Base-by-base conservation (phyloP, 495 filamentous ascomycete species). In the Penicillium paxilli region DNA sequence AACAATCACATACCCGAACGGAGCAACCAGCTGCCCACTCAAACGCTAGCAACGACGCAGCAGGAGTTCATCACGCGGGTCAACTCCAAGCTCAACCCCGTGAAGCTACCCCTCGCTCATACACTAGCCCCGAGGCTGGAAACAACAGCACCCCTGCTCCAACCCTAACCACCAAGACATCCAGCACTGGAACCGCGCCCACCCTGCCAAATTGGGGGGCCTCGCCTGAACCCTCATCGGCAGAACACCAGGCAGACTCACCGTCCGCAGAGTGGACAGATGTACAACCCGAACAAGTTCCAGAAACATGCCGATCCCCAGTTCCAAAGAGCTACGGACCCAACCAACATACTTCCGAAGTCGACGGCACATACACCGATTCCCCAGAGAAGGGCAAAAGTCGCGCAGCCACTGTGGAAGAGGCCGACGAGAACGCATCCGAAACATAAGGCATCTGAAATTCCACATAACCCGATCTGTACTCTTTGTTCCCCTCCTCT, bases 321-420 rank as follows among this genome's bases (percentile, higher is more conserved):
- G 55, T 53, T 20, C 47, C 53, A 41, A 25, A 60, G 6, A 57
- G 55, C 17, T 65, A 55, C 55, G 58, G 62, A 24, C 33, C 14
- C 35, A 58, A 35, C 7, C 40, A 8, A 11, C 40, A 22, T 23
- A 51, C 35, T 8, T 2, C 23, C 50, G 19, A 44, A 40, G 10
- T 20, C 16, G 61, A 56, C 3, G 41, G 16, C 21, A 23, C 32
- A n/a, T n/a, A 14, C 3, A 1, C 46, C 4, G 60, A 53, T 42
- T 61, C 63, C 4, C 21, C 57, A 21, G 64, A 64, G 20, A 80
- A 79, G 49, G 76, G 77, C 22, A 82, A 80, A 56, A 60, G 66
- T n/a, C 72, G 73, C 41, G 66, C 72, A 19, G 65, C 69, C 8
- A 79, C 78, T 3, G 78, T 82, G 5, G 79, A 82, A 62, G 78